Evolutionary conservation across 345 rosid species (phyloP), one percentile per base, ranked within the genome.

Genomic region (Mercurialis annua): DNA sequence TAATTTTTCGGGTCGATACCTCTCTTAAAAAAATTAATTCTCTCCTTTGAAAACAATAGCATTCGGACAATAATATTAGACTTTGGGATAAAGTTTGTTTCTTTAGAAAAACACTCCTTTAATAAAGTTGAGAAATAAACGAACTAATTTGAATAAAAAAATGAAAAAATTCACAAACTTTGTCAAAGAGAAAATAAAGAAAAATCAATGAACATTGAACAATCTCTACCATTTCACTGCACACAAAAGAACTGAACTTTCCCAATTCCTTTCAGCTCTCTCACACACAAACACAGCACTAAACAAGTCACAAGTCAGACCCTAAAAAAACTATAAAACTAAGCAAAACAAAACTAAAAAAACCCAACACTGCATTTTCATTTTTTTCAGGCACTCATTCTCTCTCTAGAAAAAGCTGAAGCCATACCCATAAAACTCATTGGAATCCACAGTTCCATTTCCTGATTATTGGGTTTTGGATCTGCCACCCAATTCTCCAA

Each of bases 401-500:
- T 60, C 55, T 15, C 20, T 7, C 44, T 42, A 31, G 29, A 58
- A 16, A 17, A 65, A 23, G 18, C 33, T 58, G 38, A 66, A 66
- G n/a, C 59, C 65, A 59, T 38, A 38, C 65, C 65, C 51, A 46
- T 53, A 2, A 23, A 33, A 17, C 36, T n/a, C 60, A 56, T 75
- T 53, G 84, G 73, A 81, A 74, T 53, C 77, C 84, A 30, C 80
- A 73, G 33, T 64, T 54, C 62, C 60, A 76, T 77, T 81, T 78
- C 73, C 78, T 77, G 83, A 80, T 78, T 80, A 76, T 80, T 76
- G 89, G 89, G 84, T 67, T 84, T 66, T 64, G 87, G 78, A 82
- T 82, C 87, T 82, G 87, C 80, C 81, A 66, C 89, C 89, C 84
- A 75, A 59, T 83, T 75, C 74, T 54, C 84, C 86, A 75, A 67